Percentiles rank a stretch among this genome's conserved stretches.
phyloP scores from a whole-genome alignment of 495 filamentous ascomycete genomes.

The Penicillium dipodomyicola region DNA sequence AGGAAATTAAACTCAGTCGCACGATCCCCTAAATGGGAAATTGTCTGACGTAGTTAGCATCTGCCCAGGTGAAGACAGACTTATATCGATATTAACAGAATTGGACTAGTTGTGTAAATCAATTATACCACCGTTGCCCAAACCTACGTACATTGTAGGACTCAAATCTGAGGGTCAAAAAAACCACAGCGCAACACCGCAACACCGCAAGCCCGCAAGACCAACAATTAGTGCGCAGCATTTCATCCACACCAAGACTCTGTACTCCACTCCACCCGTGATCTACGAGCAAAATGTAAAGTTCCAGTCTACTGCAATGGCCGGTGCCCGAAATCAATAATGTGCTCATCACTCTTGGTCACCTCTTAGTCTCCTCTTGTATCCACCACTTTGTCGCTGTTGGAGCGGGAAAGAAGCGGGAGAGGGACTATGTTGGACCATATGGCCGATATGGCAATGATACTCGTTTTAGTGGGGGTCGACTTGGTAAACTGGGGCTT shows the following conservation, averaged over 20 bases:
- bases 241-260: neutral
- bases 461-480: neutral
- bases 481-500: conserved; percentile 1
- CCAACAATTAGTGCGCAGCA: neutral
- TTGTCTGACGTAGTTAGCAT: neutral
- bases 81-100: neutral
- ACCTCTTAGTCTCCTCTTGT: neutral
- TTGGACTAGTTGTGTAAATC: neutral
- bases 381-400: neutral
- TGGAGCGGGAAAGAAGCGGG: conserved; percentile 3
- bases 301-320: neutral
- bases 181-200: neutral
- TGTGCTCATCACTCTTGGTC: conserved; percentile 1
- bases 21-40: neutral
- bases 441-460: conserved; percentile 10
- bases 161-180: neutral
- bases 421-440: conserved; percentile 7
- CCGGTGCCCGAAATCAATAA: conserved; percentile 9
- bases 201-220: neutral
- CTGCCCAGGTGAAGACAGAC: neutral
- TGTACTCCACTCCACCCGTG: conserved; percentile 1
- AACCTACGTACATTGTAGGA: too few species aligned
- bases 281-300: conserved; percentile 10
- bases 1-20: neutral
- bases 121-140: too few species aligned